phyloP scores from a whole-genome alignment of 768 basidiomycete genomes.

The Russula sp. region DNA sequence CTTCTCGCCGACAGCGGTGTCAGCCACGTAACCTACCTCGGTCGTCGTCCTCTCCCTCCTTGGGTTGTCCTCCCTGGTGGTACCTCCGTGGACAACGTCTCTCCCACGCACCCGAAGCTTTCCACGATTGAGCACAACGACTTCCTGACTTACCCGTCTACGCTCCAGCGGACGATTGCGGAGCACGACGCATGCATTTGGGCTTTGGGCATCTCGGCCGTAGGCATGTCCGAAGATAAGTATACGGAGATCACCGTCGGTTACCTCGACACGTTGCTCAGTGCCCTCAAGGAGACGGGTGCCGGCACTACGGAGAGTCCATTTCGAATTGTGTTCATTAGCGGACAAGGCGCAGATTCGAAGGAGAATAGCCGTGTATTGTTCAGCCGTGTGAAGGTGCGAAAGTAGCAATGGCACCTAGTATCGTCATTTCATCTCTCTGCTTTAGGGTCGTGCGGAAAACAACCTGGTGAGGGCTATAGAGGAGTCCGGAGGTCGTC shows the following conservation, averaged over 20 bases:
- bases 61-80: conserved; percentile 20
- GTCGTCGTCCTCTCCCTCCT: conserved; percentile 26
- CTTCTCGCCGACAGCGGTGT: conserved; percentile 23
- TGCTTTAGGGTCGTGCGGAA: conserved; percentile 19
- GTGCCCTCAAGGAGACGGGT: conserved; percentile 10
- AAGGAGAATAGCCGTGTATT: conserved; percentile 25
- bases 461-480: conserved; percentile 15
- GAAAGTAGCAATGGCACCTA: not conserved
- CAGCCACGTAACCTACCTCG: conserved; percentile 26
- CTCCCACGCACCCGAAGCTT: conserved; percentile 24
- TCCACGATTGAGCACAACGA: conserved; percentile 22
- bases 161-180: conserved; percentile 19
- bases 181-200: conserved; percentile 29
- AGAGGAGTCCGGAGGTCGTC: conserved; percentile 8
- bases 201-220: conserved; percentile 25
- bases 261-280: conserved; percentile 22
- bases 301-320: conserved; percentile 23
- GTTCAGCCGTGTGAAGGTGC: conserved; percentile 28
- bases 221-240: conserved; percentile 19
- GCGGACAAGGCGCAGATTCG: conserved; percentile 29
- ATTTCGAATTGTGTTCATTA: conserved; percentile 29
- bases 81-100: not conserved
- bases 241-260: conserved; percentile 28
- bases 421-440: not conserved
- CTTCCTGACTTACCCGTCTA: conserved; percentile 23